Percentiles rank a stretch among this genome's conserved stretches.
Evolutionary conservation across 257 asterid species (phyloP).

Genomic region (Solanum paucissectum): DNA sequence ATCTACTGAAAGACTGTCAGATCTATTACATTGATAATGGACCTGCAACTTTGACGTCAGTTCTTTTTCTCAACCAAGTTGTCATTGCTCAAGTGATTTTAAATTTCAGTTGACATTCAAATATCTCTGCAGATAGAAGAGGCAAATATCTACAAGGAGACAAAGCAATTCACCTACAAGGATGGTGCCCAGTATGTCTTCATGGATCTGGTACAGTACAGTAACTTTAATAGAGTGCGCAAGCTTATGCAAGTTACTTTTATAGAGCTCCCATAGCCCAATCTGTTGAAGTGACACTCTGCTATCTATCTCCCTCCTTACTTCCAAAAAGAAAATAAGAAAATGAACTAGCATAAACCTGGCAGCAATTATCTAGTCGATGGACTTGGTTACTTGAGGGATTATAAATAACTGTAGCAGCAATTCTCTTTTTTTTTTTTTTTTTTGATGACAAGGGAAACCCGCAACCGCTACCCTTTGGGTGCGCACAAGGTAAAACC

Average conservation of each 20-base stretch:
- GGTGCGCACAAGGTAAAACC: no score
- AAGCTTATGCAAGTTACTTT: background rate
- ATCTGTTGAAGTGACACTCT: background rate
- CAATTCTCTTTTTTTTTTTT: background rate
- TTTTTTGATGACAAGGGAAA: no score
- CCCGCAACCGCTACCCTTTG: no score
- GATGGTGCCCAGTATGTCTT: constrained; percentile 84
- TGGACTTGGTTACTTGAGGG: background rate
- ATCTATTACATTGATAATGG: background rate
- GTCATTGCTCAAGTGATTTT: background rate
- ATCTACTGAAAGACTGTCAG: background rate
- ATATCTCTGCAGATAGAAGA: constrained; percentile 57
- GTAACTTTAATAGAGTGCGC: background rate
- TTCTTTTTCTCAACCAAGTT: background rate
- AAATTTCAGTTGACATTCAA: constrained; percentile 1
- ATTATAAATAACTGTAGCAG: background rate
- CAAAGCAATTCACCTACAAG: constrained; percentile 86
- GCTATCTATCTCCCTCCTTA: background rate
- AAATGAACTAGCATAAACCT: background rate
- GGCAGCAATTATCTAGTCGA: background rate
- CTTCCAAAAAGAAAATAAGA: background rate
- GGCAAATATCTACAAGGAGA: constrained; percentile 74
- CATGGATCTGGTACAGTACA: constrained; percentile 74
- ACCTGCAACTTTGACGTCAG: background rate
- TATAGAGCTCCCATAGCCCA: background rate